Percentiles rank a stretch among this genome's conserved stretches.
These are phyloP conservation scores for Hypoxylon sp. DNA, from an alignment of 2,329 filamentous ascomycete species.

Conservation along the genomic window DNA sequence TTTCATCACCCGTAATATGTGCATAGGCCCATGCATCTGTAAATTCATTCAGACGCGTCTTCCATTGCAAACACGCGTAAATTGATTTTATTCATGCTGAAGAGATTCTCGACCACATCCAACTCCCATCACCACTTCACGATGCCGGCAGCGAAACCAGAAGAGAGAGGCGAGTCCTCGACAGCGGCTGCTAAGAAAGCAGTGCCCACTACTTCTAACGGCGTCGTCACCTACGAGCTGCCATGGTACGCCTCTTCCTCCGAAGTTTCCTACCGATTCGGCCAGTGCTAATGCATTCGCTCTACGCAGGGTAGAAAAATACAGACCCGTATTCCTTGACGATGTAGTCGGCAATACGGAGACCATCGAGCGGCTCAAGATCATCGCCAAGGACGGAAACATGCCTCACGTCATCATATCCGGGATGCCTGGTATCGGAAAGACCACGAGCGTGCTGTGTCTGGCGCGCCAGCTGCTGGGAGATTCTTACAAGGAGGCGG, in stretches of 20 bases:
- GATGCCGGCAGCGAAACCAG: constrained; percentile 60
- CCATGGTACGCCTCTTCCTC: constrained; percentile 68
- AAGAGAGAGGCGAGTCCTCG: constrained; percentile 67
- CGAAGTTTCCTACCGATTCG: background rate
- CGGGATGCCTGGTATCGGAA: constrained; percentile 99
- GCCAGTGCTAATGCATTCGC: constrained; percentile 31
- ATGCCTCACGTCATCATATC: constrained; percentile 99
- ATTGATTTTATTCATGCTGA: constrained; percentile 36
- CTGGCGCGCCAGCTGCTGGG: constrained; percentile 91
- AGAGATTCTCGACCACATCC: background rate
- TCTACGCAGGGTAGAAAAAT: constrained; percentile 88
- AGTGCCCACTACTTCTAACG: constrained; percentile 58
- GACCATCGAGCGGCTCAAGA: constrained; percentile 95
- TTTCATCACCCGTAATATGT: background rate
- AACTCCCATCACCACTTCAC: constrained; percentile 3
- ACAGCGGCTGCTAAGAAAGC: constrained; percentile 66
- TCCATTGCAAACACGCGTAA: constrained; percentile 41
- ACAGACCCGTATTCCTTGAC: constrained; percentile 91
- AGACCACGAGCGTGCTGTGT: constrained; percentile 94
- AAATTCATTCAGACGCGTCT: constrained; percentile 36
- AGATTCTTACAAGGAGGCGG: constrained; percentile 95
- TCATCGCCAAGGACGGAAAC: constrained; percentile 97
- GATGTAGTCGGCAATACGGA: constrained; percentile 98
- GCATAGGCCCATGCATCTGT: background rate
- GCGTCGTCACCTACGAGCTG: constrained; percentile 71